A percentile compares a stretch with the other conserved stretches of the same genome.
These are phyloP conservation scores for Macroventuria anomochaeta DNA, from an alignment of 2,329 filamentous ascomycete genomes.

Conservation along the genomic window DNA sequence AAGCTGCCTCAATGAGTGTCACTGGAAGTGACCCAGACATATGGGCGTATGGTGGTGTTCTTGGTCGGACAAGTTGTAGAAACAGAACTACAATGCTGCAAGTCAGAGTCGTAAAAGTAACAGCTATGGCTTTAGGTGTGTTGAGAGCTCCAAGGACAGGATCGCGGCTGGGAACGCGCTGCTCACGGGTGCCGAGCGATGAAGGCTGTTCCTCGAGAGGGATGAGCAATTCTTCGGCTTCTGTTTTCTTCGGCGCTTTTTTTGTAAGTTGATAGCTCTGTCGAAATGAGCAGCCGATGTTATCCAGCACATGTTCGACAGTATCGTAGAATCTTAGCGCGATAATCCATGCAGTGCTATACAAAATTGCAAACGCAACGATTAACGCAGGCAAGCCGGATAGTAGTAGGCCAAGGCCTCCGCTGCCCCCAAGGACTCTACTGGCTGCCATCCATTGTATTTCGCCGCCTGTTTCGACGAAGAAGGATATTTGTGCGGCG, in stretches of 20 bases:
- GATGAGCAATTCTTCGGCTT: constrained; percentile 18
- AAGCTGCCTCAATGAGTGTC: constrained; percentile 23
- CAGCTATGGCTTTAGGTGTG: constrained; percentile 15
- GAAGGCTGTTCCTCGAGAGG: constrained; percentile 10
- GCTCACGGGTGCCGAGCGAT: constrained; percentile 1
- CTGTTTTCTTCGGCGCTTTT: constrained; percentile 3
- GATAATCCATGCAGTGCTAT: constrained; percentile 15
- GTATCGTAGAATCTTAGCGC: constrained; percentile 20
- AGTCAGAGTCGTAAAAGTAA: constrained; percentile 17
- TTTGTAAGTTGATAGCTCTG: constrained; percentile 10
- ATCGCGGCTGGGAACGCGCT: neutral
- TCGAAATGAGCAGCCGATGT: constrained; percentile 10
- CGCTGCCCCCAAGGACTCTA: constrained; percentile 23
- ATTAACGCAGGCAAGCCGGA: constrained; percentile 21
- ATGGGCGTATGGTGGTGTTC: constrained; percentile 23
- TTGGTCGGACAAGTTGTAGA: constrained; percentile 21
- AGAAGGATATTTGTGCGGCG: constrained; percentile 25
- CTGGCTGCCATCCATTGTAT: constrained; percentile 30
- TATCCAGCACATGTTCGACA: constrained; percentile 14
- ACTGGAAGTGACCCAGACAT: constrained; percentile 28
- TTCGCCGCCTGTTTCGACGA: constrained; percentile 24
- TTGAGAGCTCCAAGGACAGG: neutral
- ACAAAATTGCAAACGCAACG: constrained; percentile 15
- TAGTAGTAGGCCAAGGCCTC: constrained; percentile 21
- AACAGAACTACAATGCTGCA: constrained; percentile 9